Percentiles rank a stretch among this genome's conserved stretches.
Evolutionary conservation across 2,329 filamentous ascomycete species (phyloP).

Genomic region (Bipolaris zeicola): DNA sequence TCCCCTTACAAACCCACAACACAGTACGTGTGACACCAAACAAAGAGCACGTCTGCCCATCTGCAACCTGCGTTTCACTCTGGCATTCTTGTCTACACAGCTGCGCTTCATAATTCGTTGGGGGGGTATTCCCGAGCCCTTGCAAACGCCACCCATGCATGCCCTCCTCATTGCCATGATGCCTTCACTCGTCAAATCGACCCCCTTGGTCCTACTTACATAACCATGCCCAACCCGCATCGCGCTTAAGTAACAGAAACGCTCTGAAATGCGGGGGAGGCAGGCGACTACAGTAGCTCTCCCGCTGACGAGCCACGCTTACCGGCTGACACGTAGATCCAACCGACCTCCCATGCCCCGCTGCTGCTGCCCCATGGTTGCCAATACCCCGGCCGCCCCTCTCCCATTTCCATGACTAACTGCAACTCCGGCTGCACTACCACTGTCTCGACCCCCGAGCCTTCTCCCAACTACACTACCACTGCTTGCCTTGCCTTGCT

Average conservation of each 20-base stretch:
- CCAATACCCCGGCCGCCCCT: slow-evolving; percentile 25
- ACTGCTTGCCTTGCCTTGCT: slow-evolving; percentile 1
- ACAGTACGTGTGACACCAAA: too few species aligned
- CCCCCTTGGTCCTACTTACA: slow-evolving; percentile 26
- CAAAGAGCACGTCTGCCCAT: background rate
- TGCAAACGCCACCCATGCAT: slow-evolving; percentile 45
- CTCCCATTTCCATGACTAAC: slow-evolving; percentile 47
- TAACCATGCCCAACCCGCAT: slow-evolving; percentile 14
- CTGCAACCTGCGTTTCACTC: slow-evolving; percentile 9
- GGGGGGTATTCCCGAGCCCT: slow-evolving; percentile 43
- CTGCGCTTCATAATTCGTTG: slow-evolving; percentile 35
- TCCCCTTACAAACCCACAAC: background rate
- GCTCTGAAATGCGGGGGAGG: slow-evolving; percentile 45
- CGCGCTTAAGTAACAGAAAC: slow-evolving; percentile 46
- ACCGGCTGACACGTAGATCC: slow-evolving; percentile 37
- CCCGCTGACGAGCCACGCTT: slow-evolving; percentile 26
- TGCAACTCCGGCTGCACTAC: slow-evolving; percentile 19
- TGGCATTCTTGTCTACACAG: slow-evolving; percentile 13
- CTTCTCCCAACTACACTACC: too few species aligned
- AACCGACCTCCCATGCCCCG: slow-evolving; percentile 25
- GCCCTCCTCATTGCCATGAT: too few species aligned
- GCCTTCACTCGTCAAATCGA: background rate
- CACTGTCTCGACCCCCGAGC: background rate
- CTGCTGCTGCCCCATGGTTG: slow-evolving; percentile 28
- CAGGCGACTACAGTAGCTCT: slow-evolving; percentile 38